Percentiles rank a stretch among this genome's conserved stretches.
These are phyloP conservation scores for Penicillium malachiteum DNA, from an alignment of 495 filamentous ascomycete species.

Conservation along the genomic window DNA sequence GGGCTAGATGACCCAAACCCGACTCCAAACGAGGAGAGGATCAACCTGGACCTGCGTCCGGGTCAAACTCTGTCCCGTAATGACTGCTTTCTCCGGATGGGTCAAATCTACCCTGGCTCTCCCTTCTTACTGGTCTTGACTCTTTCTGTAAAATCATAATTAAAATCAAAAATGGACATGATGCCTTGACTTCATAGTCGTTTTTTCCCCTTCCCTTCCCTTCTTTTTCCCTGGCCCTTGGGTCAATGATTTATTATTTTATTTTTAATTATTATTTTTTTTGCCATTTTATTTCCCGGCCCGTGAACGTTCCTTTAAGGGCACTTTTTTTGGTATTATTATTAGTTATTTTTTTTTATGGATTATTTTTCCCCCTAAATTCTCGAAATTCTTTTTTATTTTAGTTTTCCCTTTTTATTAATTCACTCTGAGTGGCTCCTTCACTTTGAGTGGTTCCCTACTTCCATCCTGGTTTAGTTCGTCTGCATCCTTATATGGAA, in stretches of 20 bases:
- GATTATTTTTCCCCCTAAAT: constrained; percentile 16
- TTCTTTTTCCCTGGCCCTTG: background rate
- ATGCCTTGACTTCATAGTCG: constrained; percentile 45
- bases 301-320: constrained; percentile 27
- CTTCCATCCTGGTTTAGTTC: constrained; percentile 26
- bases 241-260: constrained; percentile 21
- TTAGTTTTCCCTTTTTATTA: constrained; percentile 1
- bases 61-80: constrained; percentile 45
- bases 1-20: constrained; percentile 1
- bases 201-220: constrained; percentile 10
- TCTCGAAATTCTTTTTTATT: constrained; percentile 11
- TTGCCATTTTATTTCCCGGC: constrained; percentile 19
- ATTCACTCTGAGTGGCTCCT: constrained; percentile 3
- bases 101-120: constrained; percentile 35
- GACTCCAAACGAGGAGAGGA: constrained; percentile 43
- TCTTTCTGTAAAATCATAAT: constrained; percentile 17
- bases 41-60: constrained; percentile 51
- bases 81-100: constrained; percentile 38
- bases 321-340: constrained; percentile 1
- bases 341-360: background rate
- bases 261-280: constrained; percentile 16
- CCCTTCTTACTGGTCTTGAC: constrained; percentile 31
- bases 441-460: constrained; percentile 6
- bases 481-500: constrained; percentile 40
- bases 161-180: constrained; percentile 22